phyloP scores from a whole-genome alignment of 1,284 basidiomycete species.

The Ganoderma lucidum region DNA sequence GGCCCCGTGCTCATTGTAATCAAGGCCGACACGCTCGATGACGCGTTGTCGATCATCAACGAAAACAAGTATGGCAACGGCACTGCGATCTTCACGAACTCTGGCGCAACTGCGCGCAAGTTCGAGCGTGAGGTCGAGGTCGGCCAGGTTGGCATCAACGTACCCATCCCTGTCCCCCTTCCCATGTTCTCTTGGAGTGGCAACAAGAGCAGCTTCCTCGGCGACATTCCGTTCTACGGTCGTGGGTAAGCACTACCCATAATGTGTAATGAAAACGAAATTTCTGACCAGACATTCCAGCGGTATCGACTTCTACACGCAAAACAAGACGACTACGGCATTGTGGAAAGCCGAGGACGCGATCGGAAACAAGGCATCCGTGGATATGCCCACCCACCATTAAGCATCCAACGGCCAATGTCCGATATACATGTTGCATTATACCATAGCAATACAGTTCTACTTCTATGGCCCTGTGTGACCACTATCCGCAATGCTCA shows the following conservation, averaged over 20 bases:
- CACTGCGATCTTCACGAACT: conserved; percentile 96
- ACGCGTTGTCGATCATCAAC: conserved; percentile 92
- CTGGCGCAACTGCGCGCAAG: conserved; percentile 94
- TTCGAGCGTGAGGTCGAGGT: conserved; percentile 92
- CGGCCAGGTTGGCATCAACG: conserved; percentile 95
- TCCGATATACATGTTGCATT: conserved; percentile 22
- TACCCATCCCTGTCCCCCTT: conserved; percentile 90
- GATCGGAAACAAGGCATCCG: conserved; percentile 76
- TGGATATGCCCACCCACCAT: conserved; percentile 85
- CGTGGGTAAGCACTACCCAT: conserved; percentile 61
- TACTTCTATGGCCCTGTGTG: no score
- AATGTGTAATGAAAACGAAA: background rate
- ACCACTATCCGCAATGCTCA: background rate
- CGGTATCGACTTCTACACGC: conserved; percentile 91
- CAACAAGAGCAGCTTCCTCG: conserved; percentile 89
- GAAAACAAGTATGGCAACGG: conserved; percentile 93
- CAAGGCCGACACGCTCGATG: conserved; percentile 87
- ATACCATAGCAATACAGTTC: conserved; percentile 22
- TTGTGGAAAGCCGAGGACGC: conserved; percentile 88
- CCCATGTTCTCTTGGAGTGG: conserved; percentile 96
- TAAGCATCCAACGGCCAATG: conserved; percentile 40
- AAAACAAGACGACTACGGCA: conserved; percentile 88
- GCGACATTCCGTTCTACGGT: conserved; percentile 92
- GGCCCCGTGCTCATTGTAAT: conserved; percentile 90
- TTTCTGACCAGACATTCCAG: conserved; percentile 44